phyloP scores from a whole-genome alignment of 1,139 yeast genomes.

The Lodderomyces beijingensis region DNA sequence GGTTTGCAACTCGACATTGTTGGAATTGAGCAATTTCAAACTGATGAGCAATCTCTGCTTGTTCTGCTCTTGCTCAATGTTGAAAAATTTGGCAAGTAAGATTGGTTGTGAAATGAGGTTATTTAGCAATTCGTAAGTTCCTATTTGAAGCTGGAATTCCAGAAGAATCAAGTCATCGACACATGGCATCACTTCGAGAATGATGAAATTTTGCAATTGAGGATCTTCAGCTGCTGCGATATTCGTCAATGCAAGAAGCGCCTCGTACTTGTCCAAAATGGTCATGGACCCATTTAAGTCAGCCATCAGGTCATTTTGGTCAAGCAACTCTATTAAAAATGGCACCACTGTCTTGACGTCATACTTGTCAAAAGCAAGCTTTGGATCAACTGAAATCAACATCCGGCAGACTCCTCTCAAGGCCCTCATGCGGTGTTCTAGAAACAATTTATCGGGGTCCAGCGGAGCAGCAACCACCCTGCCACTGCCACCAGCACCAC shows the following conservation, averaged over 20 bases:
- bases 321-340: conserved; percentile 43
- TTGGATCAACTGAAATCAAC: conserved; percentile 38
- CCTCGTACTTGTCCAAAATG: conserved; percentile 37
- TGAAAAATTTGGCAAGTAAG: conserved; percentile 48
- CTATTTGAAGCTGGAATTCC: conserved; percentile 33
- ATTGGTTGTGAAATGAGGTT: conserved; percentile 43
- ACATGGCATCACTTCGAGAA: conserved; percentile 32
- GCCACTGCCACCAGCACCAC: too few species aligned
- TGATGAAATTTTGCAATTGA: conserved; percentile 28
- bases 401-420: conserved; percentile 40
- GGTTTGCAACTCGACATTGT: conserved; percentile 33
- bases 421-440: conserved; percentile 19
- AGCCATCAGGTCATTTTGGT: not conserved
- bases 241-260: conserved; percentile 48
- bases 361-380: conserved; percentile 35
- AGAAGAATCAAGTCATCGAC: conserved; percentile 36
- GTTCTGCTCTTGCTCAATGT: conserved; percentile 25
- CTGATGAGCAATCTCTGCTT: conserved; percentile 32
- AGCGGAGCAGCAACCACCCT: conserved; percentile 21
- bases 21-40: conserved; percentile 38
- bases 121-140: conserved; percentile 46
- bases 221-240: conserved; percentile 31
- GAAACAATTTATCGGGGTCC: conserved; percentile 2
- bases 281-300: conserved; percentile 15
- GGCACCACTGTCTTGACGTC: conserved; percentile 42